Evolutionary conservation across 2,329 filamentous ascomycete species (phyloP), one percentile per base, ranked within the genome.

Genomic region (Fusarium goolgardi): DNA sequence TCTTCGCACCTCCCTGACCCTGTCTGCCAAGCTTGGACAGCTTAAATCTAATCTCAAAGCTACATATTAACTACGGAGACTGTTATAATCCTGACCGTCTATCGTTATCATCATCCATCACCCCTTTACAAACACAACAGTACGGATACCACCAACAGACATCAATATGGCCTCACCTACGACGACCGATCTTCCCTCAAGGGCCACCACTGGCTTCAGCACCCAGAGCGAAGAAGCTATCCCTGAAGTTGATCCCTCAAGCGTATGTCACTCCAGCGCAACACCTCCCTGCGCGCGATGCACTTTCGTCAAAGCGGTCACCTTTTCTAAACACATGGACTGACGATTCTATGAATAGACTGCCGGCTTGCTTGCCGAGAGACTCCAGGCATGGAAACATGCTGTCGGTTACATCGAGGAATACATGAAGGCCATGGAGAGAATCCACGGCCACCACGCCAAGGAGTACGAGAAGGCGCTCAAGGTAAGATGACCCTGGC

Each of bases 381-480:
- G 96, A 69, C 85, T 99, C 64, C 91, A 92, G 75, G 96, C 96
- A 46, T 99, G 94, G 94, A 98, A 97, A 79, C 95, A 98, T 78
- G 93, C 94, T 64, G 92, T 94, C 66, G 92, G 85, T 58, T 95
- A 97, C 76, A 85, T 99, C 47, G 94, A 98, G 80, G 93, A 97
- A 52, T 99, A 97, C 78, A 85, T 98, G 74, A 83, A 83, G 31
- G 90, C 91, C 9, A 92, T 94, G 5, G 94, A 97, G 79, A 97
- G 95, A 84, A 85, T 93, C 60, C 91, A 97, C 76, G 91, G 90
- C 76, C 86, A 88, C 13, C 91, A 97, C 72, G 89, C 93, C 55
- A 98, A 97, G 83, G 95, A 98, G 79, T 97, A 97, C 75, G 94
- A 98, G 82, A 95, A 92, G 81, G 90, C 96, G 12, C 81, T 98